Conservation (phyloP, 2,329 filamentous ascomycete genomes). For the Clonostachys chloroleuca region DNA sequence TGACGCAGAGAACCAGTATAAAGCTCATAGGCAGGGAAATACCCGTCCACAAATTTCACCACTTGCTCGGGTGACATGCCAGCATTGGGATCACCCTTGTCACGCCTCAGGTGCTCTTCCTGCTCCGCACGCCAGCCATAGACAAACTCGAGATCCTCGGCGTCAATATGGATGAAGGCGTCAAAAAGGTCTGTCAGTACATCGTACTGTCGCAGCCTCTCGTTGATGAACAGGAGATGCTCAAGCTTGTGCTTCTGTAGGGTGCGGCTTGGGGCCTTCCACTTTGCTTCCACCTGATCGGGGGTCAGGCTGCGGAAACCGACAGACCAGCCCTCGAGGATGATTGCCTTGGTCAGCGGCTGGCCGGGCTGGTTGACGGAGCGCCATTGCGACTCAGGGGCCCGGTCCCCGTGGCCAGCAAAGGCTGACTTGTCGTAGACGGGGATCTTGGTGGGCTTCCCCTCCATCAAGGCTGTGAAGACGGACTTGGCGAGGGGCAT, state of each 20-base stretch:
- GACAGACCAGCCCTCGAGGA: constrained; percentile 90
- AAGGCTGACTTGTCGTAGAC: constrained; percentile 81
- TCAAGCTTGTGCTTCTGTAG: constrained; percentile 41
- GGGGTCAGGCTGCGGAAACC: constrained; percentile 66
- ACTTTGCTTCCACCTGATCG: constrained; percentile 44
- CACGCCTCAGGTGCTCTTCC: constrained; percentile 63
- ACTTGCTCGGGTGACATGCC: constrained; percentile 86
- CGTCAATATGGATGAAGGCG: constrained; percentile 59
- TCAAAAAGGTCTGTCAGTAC: constrained; percentile 43
- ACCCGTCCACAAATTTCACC: constrained; percentile 63
- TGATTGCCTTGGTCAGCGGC: constrained; percentile 55
- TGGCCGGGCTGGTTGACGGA: constrained; percentile 47
- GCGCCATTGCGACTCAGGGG: constrained; percentile 58
- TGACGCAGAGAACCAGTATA: constrained; percentile 55
- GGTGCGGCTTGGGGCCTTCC: constrained; percentile 44
- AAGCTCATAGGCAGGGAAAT: constrained; percentile 70
- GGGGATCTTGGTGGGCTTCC: constrained; percentile 55
- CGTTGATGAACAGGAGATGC: constrained; percentile 47
- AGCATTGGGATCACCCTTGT: constrained; percentile 49
- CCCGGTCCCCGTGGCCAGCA: constrained; percentile 71
- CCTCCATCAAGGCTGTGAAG: constrained; percentile 52
- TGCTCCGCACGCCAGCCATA: constrained; percentile 84
- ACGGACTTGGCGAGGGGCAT: constrained; percentile 58
- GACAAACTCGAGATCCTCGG: constrained; percentile 68
- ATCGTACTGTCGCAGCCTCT: constrained; percentile 40